Evolutionary conservation across 495 filamentous ascomycete genomes (phyloP), one percentile per base, ranked within the genome.

Genomic region (Neurospora intermedia): DNA sequence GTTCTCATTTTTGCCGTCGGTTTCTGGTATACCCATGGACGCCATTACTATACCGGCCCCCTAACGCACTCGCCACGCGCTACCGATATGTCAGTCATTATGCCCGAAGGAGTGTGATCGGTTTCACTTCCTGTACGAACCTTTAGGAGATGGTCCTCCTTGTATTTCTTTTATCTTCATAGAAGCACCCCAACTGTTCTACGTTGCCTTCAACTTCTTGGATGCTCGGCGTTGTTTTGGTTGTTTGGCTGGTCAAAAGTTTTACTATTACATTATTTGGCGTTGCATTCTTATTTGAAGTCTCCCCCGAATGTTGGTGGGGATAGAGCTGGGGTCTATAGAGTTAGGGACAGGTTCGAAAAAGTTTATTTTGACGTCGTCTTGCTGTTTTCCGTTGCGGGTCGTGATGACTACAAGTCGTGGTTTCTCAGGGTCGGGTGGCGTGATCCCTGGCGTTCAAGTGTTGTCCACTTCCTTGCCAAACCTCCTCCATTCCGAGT

Each of bases 1-100:
- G 79, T 87, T 27, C 38, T 85, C 40, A 39, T 78, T 5, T 83
- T 84, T 73, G 76, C 88, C 0, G 41, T 80, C 2, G 72, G 83
- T 16, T 89, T 86, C 77, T 89, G 88, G 88, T 86, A 81, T 71
- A 77, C 81, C 27, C 77, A 78, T 41, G 87, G 87, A 16, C 77
- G 80, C 15, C 79, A 81, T 23, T 87, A 83, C 73, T 90, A 90
- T 75, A 83, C 77, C 10, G 88, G 88, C 3, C 88, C 88, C 0
- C 75, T 86, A 6, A 76, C 74, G 31, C 71, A 71, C 62, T 40
- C 72, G 15, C 40, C 54, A 27, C 54, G 54, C 54, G 54, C 54
- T 31, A 62, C 23, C 54, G 54, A 62, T 31, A 62, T 62, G 23
- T 62, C 54, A 6, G 23, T 62, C 54, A 9, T 62, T 13, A 10